phyloP scores from a whole-genome alignment of 345 rosid species.

The Capsella bursapastoris region DNA sequence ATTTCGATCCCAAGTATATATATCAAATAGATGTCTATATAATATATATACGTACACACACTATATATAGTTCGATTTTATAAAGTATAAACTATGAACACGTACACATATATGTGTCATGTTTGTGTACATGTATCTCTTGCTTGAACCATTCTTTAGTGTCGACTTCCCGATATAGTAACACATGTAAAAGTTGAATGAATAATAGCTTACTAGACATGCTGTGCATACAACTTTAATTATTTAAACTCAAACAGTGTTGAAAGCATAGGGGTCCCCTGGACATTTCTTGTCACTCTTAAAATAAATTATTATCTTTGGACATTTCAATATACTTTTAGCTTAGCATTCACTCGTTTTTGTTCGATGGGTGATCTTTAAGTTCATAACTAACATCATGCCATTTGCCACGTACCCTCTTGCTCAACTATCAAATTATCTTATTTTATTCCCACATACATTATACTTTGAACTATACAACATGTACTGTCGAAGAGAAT shows the following conservation, averaged over 20 bases:
- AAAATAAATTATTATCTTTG: slow-evolving; percentile 7
- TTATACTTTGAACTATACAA: slow-evolving; percentile 7
- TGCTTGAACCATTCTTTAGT: slow-evolving; percentile 2
- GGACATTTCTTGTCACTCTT: slow-evolving; percentile 21
- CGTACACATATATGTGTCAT: background rate
- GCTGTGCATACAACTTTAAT: slow-evolving; percentile 16
- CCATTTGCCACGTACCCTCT: slow-evolving; percentile 32
- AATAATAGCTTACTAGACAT: slow-evolving; percentile 2
- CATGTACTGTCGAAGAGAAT: slow-evolving; percentile 25
- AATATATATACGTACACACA: background rate
- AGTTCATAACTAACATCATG: slow-evolving; percentile 8
- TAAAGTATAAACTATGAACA: background rate
- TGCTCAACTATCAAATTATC: background rate
- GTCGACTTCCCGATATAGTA: slow-evolving; percentile 34
- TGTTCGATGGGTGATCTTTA: slow-evolving; percentile 21
- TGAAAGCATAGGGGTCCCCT: slow-evolving; percentile 40
- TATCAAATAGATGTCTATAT: background rate
- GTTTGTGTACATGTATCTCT: background rate
- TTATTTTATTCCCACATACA: slow-evolving; percentile 13
- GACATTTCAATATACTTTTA: background rate
- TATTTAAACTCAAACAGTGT: slow-evolving; percentile 22
- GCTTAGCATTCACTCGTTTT: slow-evolving; percentile 29
- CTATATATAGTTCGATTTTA: too few species aligned
- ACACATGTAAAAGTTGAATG: slow-evolving; percentile 31
- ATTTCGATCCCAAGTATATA: background rate